Evolutionary conservation across 2,329 filamentous ascomycete genomes (phyloP).

Genomic region (Colletotrichum abscissum): DNA sequence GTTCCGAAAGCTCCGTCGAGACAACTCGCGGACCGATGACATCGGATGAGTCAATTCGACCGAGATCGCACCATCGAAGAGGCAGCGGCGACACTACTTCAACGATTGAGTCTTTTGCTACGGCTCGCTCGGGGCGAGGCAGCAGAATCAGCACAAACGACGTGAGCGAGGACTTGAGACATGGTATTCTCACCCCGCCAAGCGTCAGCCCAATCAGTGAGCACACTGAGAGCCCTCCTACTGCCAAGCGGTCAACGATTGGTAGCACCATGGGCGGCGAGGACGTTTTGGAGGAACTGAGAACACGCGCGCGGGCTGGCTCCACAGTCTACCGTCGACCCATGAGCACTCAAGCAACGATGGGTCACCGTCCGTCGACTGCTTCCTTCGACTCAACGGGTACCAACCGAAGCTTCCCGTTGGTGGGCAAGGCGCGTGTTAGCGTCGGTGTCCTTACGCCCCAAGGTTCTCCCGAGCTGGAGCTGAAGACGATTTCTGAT

Average conservation of each 20-base stretch:
- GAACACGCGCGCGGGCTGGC: conserved; percentile 37
- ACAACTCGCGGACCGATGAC: conserved; percentile 65
- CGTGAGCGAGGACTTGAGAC: conserved; percentile 18
- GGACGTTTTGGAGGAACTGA: conserved; percentile 35
- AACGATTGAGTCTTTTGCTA: conserved; percentile 66
- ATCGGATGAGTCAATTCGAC: conserved; percentile 39
- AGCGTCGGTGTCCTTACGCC: conserved; percentile 59
- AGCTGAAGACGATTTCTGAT: conserved; percentile 59
- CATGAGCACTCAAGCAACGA: conserved; percentile 51
- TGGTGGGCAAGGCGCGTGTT: conserved; percentile 63
- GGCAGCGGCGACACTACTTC: conserved; percentile 62
- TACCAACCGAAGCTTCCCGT: conserved; percentile 71
- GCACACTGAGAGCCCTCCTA: conserved; percentile 30
- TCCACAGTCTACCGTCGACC: conserved; percentile 56
- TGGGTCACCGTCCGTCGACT: conserved; percentile 65
- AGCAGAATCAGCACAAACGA: conserved; percentile 45
- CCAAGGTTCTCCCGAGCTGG: conserved; percentile 59
- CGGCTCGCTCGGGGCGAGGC: conserved; percentile 62
- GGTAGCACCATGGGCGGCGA: conserved; percentile 43
- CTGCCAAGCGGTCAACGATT: conserved; percentile 37
- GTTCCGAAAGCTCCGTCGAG: conserved; percentile 70
- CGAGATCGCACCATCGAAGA: conserved; percentile 46
- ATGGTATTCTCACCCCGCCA: conserved; percentile 27
- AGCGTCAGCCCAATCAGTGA: conserved; percentile 33
- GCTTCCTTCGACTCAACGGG: conserved; percentile 69